Base-by-base conservation (phyloP, 2,329 filamentous ascomycete species). In the Fusarium secorum region DNA sequence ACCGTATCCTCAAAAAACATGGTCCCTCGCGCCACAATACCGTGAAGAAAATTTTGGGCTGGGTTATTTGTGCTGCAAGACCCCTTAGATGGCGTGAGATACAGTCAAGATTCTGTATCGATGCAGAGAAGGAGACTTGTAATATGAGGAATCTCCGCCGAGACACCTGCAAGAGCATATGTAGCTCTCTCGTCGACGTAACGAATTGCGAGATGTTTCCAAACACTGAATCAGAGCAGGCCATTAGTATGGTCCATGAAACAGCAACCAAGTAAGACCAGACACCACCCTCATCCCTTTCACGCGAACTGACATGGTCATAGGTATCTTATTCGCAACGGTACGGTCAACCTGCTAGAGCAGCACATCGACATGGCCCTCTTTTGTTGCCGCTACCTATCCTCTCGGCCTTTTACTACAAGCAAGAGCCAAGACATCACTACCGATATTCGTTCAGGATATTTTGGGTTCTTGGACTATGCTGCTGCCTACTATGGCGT, bases 321-420 rank as follows among this genome's bases (percentile, higher is more conserved):
- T 2, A 62, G 61, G 2, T 64, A 64, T 3, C 57, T 64, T 0
- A 1, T 64, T 0, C 7, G 3, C 4, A 48, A 7, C 0, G 2
- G 5, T 0, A 41, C 22, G 0, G 10, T 64, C 0, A 15, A 48
- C 0, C 4, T 64, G 0, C 0, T 41, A 0, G 0, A 54, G 0
- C 20, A 64, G 3, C 57, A 64, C 18, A 13, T 28, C 0, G n/a
- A 36, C 0, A 61, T 62, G 56, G 20, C 57, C 0, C 57, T 62
- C 0, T 62, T 62, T 9, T 62, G 48, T 17, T 48, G 20, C 5
- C 39, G 24, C 0, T 64, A 64, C 0, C 3, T 64, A 0, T 62
- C 57, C 0, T 64, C 61, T 4, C 3, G 0, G 0, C 35, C 61
- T 1, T 61, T 54, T 3, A 15, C 14, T 2, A 4, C 18, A 4